Evolutionary conservation across 1,284 basidiomycete species (phyloP).

Genomic region (Austropuccinia psidii): DNA sequence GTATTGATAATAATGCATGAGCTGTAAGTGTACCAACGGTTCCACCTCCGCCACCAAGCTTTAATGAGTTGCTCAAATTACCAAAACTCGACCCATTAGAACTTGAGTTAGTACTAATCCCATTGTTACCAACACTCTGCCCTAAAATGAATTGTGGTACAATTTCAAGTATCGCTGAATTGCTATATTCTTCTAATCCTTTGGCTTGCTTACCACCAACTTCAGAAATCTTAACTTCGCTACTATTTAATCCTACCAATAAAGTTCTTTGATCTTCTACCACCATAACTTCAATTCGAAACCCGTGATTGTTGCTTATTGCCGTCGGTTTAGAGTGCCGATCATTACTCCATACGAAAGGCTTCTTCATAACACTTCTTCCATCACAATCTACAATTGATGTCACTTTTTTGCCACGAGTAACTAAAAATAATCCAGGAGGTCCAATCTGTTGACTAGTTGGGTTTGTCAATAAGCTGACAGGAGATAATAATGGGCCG

Average conservation of each 20-base stretch:
- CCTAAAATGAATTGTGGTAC: constrained; percentile 17
- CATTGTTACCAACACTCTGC: neutral
- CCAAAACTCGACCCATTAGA: neutral
- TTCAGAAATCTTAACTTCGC: constrained; percentile 28
- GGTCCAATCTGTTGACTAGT: constrained; percentile 63
- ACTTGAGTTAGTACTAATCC: neutral
- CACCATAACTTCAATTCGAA: constrained; percentile 24
- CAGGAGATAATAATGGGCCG: constrained; percentile 59
- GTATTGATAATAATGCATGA: neutral
- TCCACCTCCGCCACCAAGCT: neutral
- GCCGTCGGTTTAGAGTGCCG: constrained; percentile 53
- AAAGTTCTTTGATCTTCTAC: constrained; percentile 19
- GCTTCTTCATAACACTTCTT: constrained; percentile 66
- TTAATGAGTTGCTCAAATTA: neutral
- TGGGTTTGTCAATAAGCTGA: constrained; percentile 70
- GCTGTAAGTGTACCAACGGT: constrained; percentile 17
- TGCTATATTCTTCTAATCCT: constrained; percentile 32
- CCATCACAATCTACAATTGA: constrained; percentile 73
- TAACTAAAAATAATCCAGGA: constrained; percentile 74
- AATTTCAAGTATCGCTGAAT: constrained; percentile 22
- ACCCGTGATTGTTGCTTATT: constrained; percentile 63
- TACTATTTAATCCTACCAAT: constrained; percentile 13
- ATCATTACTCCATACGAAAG: constrained; percentile 66
- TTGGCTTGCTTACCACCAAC: constrained; percentile 22
- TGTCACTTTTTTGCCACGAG: constrained; percentile 71